Conservation (phyloP, 208 protist species). For the Polymyxa betae region DNA sequence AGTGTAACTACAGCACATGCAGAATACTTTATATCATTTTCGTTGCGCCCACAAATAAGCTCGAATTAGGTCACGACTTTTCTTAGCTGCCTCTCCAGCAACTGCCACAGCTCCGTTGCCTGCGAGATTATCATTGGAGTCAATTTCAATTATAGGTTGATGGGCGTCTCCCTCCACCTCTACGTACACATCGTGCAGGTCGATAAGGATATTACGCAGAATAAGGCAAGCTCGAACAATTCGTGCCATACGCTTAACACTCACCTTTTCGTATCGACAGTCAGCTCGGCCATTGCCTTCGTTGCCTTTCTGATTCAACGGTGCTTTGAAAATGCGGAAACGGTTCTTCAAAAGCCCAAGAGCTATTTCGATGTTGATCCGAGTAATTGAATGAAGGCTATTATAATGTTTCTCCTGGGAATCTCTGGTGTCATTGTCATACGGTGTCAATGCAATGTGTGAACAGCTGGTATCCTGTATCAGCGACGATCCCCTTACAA, state of each 20-base stretch:
- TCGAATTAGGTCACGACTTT: too few relatives aligned
- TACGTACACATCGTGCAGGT: too few relatives aligned
- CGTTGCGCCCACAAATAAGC: too few relatives aligned
- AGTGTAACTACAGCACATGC: too few relatives aligned
- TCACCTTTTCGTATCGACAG: not conserved
- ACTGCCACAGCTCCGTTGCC: too few relatives aligned
- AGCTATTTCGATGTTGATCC: not conserved
- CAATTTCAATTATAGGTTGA: not conserved
- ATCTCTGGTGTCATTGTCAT: not conserved
- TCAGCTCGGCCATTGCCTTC: not conserved
- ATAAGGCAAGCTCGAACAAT: not conserved
- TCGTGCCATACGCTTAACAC: not conserved
- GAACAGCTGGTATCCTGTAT: not conserved
- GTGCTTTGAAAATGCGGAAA: not conserved
- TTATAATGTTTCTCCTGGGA: not conserved
- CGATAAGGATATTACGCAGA: not conserved
- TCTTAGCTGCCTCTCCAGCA: too few relatives aligned
- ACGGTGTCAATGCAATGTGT: not conserved
- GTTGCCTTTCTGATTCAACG: not conserved
- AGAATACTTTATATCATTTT: too few relatives aligned
- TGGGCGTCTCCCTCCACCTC: too few relatives aligned
- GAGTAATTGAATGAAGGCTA: not conserved
- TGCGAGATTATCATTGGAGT: too few relatives aligned
- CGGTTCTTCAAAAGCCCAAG: not conserved
- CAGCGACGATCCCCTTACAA: not conserved